Evolutionary conservation across 768 basidiomycete species (phyloP), one percentile per base, ranked within the genome.

Genomic region (Pleurotus citrinopileatus): DNA sequence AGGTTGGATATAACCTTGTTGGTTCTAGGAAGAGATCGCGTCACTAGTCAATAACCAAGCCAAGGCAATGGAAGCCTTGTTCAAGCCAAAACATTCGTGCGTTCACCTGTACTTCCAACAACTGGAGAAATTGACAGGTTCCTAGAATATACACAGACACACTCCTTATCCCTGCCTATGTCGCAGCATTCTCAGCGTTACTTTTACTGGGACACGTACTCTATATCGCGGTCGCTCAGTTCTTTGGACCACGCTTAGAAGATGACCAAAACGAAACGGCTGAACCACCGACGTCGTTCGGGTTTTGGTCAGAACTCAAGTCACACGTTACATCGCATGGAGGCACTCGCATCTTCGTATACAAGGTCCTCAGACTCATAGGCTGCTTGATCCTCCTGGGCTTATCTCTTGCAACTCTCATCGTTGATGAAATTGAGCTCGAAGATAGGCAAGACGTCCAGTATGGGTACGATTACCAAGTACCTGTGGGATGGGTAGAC

Each of bases 321-420:
- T 65, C 60, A 26, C 79, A 80, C 59, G 63, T 82, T 26, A 48
- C 60, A 13, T 58, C 64, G 10, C 74, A 78, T 51, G 79, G 81
- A 3, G 83, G 83, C 8, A 56, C 63, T 3, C 64, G 66, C 12
- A 76, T 81, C 22, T 83, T 81, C 63, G 61, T 62, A 12, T 76
- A 75, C 65, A 79, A 77, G 57, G 48, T 81, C 27, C 58, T 70
- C 1, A 73, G 84, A 20, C 65, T 82, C 3, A 51, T 78, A 2
- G 73, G 73, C 25, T 73, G 75, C 45, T 64, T 77, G 23, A 65
- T 69, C 2, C 71, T 86, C n/a, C 68, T 86, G 20, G 75, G 67
- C 3, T 62, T 86, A 13, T 80, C 79, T 6, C 65, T 80, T 46
- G 73, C 74, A 2, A 71, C 76, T 20, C 61, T 79, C 34, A 57